Conservation (phyloP, 345 rosid species). For the Salix udensis region DNA sequence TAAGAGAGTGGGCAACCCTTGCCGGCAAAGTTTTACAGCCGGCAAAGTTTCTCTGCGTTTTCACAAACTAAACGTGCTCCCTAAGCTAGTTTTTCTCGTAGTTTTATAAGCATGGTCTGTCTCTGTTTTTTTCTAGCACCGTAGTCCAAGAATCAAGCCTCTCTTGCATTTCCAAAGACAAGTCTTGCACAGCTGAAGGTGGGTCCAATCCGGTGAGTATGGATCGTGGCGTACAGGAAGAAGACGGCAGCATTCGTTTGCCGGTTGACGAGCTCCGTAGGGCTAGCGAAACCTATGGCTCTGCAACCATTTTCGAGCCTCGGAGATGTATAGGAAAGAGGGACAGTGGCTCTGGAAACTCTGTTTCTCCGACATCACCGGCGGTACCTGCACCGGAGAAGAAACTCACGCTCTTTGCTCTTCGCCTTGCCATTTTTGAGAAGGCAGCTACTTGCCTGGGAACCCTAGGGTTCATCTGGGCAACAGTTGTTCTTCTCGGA, state of each 20-base stretch:
- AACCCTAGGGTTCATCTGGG: conserved; percentile 91
- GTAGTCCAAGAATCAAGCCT: neutral
- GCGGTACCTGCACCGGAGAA: conserved; percentile 59
- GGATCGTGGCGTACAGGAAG: conserved; percentile 32
- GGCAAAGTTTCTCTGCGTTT: conserved; percentile 35
- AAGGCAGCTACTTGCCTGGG: conserved; percentile 82
- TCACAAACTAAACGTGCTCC: conserved; percentile 41
- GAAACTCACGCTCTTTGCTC: conserved; percentile 81
- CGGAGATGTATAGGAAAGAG: conserved; percentile 41
- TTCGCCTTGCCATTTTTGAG: conserved; percentile 73
- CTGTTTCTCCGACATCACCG: conserved; percentile 26
- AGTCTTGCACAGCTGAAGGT: neutral
- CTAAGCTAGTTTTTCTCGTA: conserved; percentile 30
- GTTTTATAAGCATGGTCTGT: neutral
- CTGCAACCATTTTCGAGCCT: conserved; percentile 57
- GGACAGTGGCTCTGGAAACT: conserved; percentile 44
- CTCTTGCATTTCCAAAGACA: neutral
- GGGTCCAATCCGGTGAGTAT: conserved; percentile 12
- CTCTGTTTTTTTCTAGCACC: neutral
- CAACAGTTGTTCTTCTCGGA: conserved; percentile 85
- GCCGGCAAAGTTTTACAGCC: conserved; percentile 27
- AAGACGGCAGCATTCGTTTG: conserved; percentile 46
- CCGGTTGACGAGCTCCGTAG: conserved; percentile 44
- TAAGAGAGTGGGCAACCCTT: conserved; percentile 3
- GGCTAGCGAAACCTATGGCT: conserved; percentile 46